Evolutionary conservation across 768 basidiomycete species (phyloP).

Genomic region (Rhodotorula babjevae): DNA sequence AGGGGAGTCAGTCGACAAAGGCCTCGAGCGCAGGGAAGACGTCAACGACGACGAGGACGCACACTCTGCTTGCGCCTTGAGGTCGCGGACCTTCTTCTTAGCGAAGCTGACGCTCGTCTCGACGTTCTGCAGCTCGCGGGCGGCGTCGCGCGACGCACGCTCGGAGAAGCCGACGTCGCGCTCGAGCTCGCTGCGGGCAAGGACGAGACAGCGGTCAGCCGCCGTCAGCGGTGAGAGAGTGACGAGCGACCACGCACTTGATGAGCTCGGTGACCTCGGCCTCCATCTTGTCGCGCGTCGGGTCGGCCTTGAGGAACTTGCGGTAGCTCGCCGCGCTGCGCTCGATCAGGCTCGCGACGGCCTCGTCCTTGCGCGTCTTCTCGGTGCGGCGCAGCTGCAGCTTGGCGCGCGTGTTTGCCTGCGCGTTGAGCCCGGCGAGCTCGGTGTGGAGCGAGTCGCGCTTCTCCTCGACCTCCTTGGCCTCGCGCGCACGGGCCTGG

Average conservation of each 20-base stretch:
- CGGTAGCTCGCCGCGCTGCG: constrained; percentile 52
- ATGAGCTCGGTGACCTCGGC: constrained; percentile 60
- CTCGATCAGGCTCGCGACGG: constrained; percentile 63
- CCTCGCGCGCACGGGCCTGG: constrained; percentile 44
- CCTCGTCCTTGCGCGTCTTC: constrained; percentile 60
- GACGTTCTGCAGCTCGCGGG: constrained; percentile 59
- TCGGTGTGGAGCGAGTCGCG: constrained; percentile 68
- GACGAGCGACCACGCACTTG: constrained; percentile 52
- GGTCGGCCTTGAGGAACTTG: constrained; percentile 35
- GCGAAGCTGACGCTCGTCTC: constrained; percentile 62
- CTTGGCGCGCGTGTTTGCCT: constrained; percentile 75
- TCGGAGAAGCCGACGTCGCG: constrained; percentile 55
- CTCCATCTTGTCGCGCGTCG: constrained; percentile 66
- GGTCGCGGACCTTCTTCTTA: constrained; percentile 60
- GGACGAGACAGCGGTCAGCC: neutral
- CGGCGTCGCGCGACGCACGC: constrained; percentile 52
- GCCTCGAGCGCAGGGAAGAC: neutral
- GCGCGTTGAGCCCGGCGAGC: constrained; percentile 63
- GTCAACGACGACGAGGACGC: constrained; percentile 25
- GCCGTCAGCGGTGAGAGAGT: too few relatives aligned
- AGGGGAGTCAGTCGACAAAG: constrained; percentile 43
- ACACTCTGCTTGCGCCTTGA: constrained; percentile 65
- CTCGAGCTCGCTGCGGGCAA: constrained; percentile 62
- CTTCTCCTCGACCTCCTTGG: constrained; percentile 62
- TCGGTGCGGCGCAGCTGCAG: constrained; percentile 70